Evolutionary conservation across 768 basidiomycete species (phyloP), one percentile per base, ranked within the genome.

Genomic region (Tricholomella constricta): DNA sequence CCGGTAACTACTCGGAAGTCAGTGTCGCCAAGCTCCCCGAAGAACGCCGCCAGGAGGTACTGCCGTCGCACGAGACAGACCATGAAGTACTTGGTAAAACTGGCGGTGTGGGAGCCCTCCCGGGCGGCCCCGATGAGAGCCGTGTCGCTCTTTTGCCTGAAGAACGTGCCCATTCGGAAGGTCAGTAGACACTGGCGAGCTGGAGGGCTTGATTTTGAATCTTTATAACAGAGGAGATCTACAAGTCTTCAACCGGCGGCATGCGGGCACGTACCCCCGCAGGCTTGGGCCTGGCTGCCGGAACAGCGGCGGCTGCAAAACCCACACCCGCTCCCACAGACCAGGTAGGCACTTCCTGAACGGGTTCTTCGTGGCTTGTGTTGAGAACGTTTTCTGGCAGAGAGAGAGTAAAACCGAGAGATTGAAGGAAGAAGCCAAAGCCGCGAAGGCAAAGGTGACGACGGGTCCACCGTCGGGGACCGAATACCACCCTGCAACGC

Each of bases 11-110:
- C 11, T 70, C 68, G 19, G 82, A 84, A 57, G 62, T 69, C 8
- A 74, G 71, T 4, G 78, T 83, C 9, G 77, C 79, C 4, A 69
- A 72, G 40, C 63, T 81, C 1, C 83, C 82, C 3, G 76, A 81
- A 11, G 80, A 82, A 48, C 69, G 76, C 1, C 43, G 34, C 7
- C 40, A 54, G 15, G 62, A 61, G 23, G 48, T 14, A 4, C 3
- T 58, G 17, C 59, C 61, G 0, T 58, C 61, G 8, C 51, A 55
- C 1, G 55, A 55, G 35, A 54, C 55, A 15, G 52, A 49, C 34
- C 53, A 58, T 0, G 55, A 59, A 20, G 15, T 47, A 1, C 54
- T 58, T 3, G 59, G 59, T 2, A 60, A 60, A 46, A 48, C 54
- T 1, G 54, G 51, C 0, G 58, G 51, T 32, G 58, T 58, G 1